Evolutionary conservation across 2,329 filamentous ascomycete genomes (phyloP).

Genomic region (Lasiodiplodia sp.): DNA sequence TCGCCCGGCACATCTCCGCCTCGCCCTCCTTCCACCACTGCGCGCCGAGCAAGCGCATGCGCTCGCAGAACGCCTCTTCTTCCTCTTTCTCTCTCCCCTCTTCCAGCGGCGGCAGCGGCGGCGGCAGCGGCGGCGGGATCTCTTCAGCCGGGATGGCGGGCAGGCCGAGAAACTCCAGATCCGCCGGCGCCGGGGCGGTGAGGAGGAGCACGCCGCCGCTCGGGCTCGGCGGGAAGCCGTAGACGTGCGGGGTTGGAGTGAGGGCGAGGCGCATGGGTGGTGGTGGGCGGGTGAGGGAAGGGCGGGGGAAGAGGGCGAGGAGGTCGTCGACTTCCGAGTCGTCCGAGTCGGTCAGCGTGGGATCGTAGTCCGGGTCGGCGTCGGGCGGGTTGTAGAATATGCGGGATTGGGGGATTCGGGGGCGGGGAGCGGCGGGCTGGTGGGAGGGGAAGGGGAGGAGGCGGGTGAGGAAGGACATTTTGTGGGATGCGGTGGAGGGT

Average conservation of each 20-base stretch:
- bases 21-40: slow-evolving; percentile 2
- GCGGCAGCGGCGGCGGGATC: no score
- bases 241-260: background rate
- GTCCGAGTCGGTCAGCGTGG: background rate
- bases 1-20: background rate
- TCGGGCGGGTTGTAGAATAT: background rate
- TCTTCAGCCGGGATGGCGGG: slow-evolving; percentile 3
- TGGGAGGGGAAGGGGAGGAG: background rate
- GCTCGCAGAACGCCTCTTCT: background rate
- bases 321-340: background rate
- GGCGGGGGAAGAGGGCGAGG: background rate
- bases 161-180: slow-evolving; percentile 11
- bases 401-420: background rate
- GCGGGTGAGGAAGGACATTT: background rate
- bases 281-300: background rate
- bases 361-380: background rate
- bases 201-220: background rate
- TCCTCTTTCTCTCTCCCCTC: background rate
- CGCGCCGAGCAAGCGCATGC: background rate
- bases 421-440: background rate
- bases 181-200: background rate
- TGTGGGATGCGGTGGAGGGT: background rate
- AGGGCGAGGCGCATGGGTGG: background rate
- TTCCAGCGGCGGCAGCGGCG: background rate
- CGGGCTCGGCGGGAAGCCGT: background rate